Base-by-base conservation (phyloP, 495 filamentous ascomycete genomes). In the Collariella sp. region DNA sequence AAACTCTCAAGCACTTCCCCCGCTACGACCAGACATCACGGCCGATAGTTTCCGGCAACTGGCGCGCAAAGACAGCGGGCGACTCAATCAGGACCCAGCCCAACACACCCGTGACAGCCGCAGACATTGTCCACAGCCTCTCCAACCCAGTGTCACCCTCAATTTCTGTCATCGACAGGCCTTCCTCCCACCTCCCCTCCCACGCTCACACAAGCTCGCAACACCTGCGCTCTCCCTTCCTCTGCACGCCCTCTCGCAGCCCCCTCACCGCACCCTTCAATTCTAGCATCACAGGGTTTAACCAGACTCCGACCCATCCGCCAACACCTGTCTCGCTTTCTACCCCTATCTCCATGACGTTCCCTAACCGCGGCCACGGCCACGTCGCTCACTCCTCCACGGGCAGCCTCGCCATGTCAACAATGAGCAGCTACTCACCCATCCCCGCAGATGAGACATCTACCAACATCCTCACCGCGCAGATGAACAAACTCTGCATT, bases 1-100 rank as follows among this genome's bases (percentile, higher is more conserved):
- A 41, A 6, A 20, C 33, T 7, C 36, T 46, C 43, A 19, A 22
- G 7, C 51, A 31, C 23, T 54, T 47, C 24, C 34, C 51, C 2
- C 51, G 51, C 9, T 54, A 46, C 20, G 40, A 54, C 18, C 51
- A 54, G 40, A 31, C 42, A 3, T 54, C 51, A 35, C 33, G 33
- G 10, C 43, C 51, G 22, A 46, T 54, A 34, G 43, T 39, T 10
- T 54, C 51, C 23, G 51, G 41, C 34, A 54, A 54, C 51, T 54
- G 51, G 51, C 43, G 51, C 13, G 34, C 34, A 22, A 54, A 40
- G 43, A 13, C 23, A 5, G 31, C 42, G 9, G 16, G 29, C 33
- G 50, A 53, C 3, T 11, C 41, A 13, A 2, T 15, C 20, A 13
- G 12, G 34, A 20, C 38, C 0, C 48, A 20, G 26, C 16, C 20